phyloP scores from a whole-genome alignment of 495 filamentous ascomycete genomes.

The Lophiostoma macrostomum region DNA sequence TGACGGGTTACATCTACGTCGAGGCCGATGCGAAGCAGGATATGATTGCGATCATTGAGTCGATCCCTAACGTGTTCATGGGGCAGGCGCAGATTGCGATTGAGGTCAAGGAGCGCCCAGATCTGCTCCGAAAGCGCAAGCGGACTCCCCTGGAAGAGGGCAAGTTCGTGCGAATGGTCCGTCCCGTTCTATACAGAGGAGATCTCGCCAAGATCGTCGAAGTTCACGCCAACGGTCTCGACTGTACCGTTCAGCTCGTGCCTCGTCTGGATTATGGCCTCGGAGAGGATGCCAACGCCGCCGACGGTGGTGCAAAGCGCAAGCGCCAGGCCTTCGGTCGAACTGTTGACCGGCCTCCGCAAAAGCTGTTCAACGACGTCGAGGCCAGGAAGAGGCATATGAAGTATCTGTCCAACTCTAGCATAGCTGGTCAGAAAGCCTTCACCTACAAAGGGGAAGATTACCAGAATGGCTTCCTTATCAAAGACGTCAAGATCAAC shows the following conservation, averaged over 20 bases:
- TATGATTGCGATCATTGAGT: conserved; percentile 74
- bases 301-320: conserved; percentile 68
- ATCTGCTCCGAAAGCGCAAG: conserved; percentile 85
- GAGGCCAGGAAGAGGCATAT: conserved; percentile 88
- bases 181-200: conserved; percentile 70
- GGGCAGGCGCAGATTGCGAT: conserved; percentile 74
- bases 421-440: conserved; percentile 53
- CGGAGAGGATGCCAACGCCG: conserved; percentile 69
- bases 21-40: conserved; percentile 85
- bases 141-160: conserved; percentile 81
- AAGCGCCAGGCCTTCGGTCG: conserved; percentile 36
- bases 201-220: conserved; percentile 94
- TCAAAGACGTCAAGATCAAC: conserved; percentile 91
- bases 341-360: conserved; percentile 64
- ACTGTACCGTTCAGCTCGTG: conserved; percentile 79
- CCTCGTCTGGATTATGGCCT: conserved; percentile 89
- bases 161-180: conserved; percentile 85
- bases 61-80: conserved; percentile 74
- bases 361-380: conserved; percentile 85
- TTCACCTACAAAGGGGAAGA: conserved; percentile 83
- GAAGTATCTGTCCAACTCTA: conserved; percentile 53
- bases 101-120: conserved; percentile 96
- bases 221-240: conserved; percentile 87
- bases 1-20: conserved; percentile 93
- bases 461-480: conserved; percentile 87